Evolutionary conservation across 345 rosid genomes (phyloP).

Genomic region (Acer saccharum): DNA sequence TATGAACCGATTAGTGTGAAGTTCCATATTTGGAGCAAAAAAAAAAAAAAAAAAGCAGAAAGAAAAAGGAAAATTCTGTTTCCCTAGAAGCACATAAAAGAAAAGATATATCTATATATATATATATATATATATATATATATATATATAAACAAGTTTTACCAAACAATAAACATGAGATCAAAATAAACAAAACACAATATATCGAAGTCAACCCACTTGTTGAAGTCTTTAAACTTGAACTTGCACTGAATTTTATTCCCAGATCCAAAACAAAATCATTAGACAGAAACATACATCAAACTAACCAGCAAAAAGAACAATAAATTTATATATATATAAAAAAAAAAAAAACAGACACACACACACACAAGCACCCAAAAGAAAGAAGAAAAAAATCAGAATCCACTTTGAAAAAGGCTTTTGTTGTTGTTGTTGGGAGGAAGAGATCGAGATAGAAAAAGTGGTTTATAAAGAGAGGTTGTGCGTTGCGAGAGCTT

Average conservation of each 20-base stretch:
- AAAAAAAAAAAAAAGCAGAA: neutral
- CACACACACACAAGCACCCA: neutral
- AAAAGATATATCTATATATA: neutral
- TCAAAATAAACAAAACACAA: neutral
- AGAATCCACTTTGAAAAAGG: neutral
- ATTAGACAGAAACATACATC: neutral
- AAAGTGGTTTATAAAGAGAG: neutral
- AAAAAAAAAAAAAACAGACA: neutral
- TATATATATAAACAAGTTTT: neutral
- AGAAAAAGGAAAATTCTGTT: neutral
- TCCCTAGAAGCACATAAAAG: neutral
- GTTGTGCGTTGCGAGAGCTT: neutral
- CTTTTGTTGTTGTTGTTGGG: neutral
- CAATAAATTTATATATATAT: too few relatives aligned
- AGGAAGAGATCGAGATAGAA: too few relatives aligned
- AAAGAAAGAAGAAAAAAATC: neutral
- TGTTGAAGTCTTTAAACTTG: neutral
- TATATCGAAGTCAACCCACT: neutral
- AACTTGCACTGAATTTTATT: slow-evolving; percentile 9
- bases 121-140: too few relatives aligned
- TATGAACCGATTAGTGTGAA: neutral
- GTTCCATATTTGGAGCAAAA: neutral
- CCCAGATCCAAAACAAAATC: slow-evolving; percentile 25
- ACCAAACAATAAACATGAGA: neutral
- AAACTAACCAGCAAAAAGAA: neutral